Evolutionary conservation across 2,329 filamentous ascomycete genomes (phyloP), one percentile per base, ranked within the genome.

Genomic region (Monilinia polystroma): DNA sequence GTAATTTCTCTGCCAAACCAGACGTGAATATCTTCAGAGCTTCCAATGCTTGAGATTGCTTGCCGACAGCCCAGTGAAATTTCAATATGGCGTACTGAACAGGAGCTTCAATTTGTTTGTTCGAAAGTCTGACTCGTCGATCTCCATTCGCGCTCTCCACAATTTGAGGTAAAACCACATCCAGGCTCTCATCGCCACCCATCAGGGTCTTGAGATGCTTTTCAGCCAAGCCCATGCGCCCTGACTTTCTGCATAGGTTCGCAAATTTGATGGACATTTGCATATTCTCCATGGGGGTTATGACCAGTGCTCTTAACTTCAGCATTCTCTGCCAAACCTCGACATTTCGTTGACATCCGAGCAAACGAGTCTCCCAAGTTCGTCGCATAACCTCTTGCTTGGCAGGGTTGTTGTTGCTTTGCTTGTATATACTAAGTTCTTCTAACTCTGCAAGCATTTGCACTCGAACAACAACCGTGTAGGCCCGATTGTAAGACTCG

Each of bases 231-330:
- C 95, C 94, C 84, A 94, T 93, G 41, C 95, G 90, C 67, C 92
- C 91, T 55, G 94, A 97, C 79, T 99, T 99, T 74, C 96, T 91
- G 79, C 96, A 99, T 7, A 99, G 86, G 74, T 98, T 99, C 74
- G 95, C 92, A 77, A 97, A 99, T 77, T 99, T 99, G 82, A 99
- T 98, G 88, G 93, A 97, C 93, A 99, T 99, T 74, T 96, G 91
- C 83, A 96, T 92, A 75, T 97, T 97, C 77, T 99, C 93, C 45
- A 87, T 87, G 0, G 96, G 94, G 0, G 89, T 89, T 69, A 98
- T 94, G 68, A 99, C 95, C 63, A 99, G 83, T 26, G 93, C 91
- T 68, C 95, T 88, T 43, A 99, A 88, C 76, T 97, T 95, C 66
- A 99, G 87, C 92, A 98, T 98, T 68, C 95, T 88, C 77, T 97